Percentiles rank a stretch among this genome's conserved stretches.
Conservation (phyloP, 768 basidiomycete genomes). For the Lactarius sanguifluus region DNA sequence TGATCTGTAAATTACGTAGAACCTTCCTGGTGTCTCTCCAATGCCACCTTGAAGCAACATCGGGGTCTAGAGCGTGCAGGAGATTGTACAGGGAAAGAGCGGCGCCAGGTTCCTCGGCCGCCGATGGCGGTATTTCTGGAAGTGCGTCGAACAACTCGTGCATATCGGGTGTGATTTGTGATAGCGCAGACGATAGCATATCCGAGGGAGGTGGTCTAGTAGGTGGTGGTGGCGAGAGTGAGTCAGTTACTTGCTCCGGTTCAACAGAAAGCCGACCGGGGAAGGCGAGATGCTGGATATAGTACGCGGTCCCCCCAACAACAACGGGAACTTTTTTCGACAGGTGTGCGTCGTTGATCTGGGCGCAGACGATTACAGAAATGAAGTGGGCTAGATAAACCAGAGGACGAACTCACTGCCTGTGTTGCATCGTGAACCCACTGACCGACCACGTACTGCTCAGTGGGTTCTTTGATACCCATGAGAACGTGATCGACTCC, state of each 20-base stretch:
- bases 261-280: slow-evolving; percentile 61
- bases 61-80: slow-evolving; percentile 66
- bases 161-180: slow-evolving; percentile 48
- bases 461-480: slow-evolving; percentile 81
- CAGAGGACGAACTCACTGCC: slow-evolving; percentile 52
- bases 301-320: slow-evolving; percentile 96
- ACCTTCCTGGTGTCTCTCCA: slow-evolving; percentile 95
- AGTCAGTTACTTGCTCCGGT: slow-evolving; percentile 13
- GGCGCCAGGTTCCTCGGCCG: slow-evolving; percentile 50
- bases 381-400: neutral
- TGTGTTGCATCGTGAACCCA: slow-evolving; percentile 84
- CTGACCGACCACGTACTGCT: slow-evolving; percentile 83
- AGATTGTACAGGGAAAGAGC: slow-evolving; percentile 68
- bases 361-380: slow-evolving; percentile 23
- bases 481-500: slow-evolving; percentile 89
- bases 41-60: slow-evolving; percentile 85
- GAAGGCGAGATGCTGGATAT: slow-evolving; percentile 95
- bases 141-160: slow-evolving; percentile 53
- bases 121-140: slow-evolving; percentile 59
- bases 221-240: slow-evolving; percentile 18
- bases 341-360: slow-evolving; percentile 76
- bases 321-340: slow-evolving; percentile 75
- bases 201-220: slow-evolving; percentile 8
- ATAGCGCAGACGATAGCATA: slow-evolving; percentile 42
- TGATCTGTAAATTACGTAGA: slow-evolving; percentile 70